Percentiles rank a stretch among this genome's conserved stretches.
Conservation (phyloP, 2,329 filamentous ascomycete species). For the Xylariales sp. region DNA sequence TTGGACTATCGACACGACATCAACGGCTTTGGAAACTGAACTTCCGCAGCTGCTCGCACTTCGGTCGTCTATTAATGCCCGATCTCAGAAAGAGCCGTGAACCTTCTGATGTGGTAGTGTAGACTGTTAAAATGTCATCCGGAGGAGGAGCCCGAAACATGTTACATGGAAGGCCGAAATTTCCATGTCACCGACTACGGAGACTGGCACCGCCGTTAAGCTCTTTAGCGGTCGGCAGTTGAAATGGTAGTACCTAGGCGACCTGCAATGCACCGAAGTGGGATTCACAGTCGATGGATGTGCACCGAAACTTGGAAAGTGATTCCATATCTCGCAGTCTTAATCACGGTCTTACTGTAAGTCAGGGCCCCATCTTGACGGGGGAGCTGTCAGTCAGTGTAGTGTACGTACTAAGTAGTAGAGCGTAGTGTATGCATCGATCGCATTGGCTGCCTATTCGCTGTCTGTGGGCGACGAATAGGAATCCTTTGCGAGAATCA, state of each 20-base stretch:
- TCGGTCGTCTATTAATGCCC: conserved; percentile 17
- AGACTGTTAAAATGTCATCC: not conserved
- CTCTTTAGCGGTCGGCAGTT: conserved; percentile 32
- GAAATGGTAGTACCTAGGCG: conserved; percentile 8
- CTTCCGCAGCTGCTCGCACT: conserved; percentile 12
- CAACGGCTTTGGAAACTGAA: not conserved
- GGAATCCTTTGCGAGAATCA: conserved; percentile 33
- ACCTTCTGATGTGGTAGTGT: conserved; percentile 3
- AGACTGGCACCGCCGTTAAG: conserved; percentile 29
- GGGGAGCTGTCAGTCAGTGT: conserved; percentile 11
- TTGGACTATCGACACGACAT: not conserved
- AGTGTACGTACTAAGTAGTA: too few species aligned
- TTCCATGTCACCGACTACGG: conserved; percentile 25
- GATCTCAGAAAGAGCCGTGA: conserved; percentile 1
- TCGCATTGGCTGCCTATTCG: conserved; percentile 12
- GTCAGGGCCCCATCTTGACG: conserved; percentile 12
- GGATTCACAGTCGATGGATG: conserved; percentile 8
- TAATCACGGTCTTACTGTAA: conserved; percentile 6
- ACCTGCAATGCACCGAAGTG: conserved; percentile 8
- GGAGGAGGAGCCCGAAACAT: not conserved
- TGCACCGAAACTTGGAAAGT: conserved; percentile 11
- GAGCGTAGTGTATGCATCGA: conserved; percentile 8
- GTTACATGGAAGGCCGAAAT: conserved; percentile 6
- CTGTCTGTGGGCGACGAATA: conserved; percentile 29
- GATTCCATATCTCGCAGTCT: conserved; percentile 16